Percentiles rank a stretch among this genome's conserved stretches.
These are phyloP conservation scores for Termitomyces sp. DNA, from an alignment of 768 basidiomycete species.

Conservation along the genomic window DNA sequence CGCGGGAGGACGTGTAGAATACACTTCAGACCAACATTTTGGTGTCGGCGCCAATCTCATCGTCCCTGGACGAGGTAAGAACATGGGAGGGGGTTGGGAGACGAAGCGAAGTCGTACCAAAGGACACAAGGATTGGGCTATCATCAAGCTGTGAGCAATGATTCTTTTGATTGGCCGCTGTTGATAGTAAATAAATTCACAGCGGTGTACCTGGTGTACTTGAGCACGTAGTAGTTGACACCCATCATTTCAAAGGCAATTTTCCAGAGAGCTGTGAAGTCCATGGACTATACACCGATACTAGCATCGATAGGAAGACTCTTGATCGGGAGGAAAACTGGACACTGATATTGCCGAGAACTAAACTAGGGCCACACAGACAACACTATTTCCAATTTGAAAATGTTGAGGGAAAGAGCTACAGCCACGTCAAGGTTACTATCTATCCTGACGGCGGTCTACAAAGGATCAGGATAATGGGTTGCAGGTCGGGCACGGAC, in stretches of 20 bases:
- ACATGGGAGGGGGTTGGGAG: constrained; percentile 99
- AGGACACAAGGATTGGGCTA: constrained; percentile 87
- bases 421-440: constrained; percentile 82
- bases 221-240: constrained; percentile 85
- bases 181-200: neutral
- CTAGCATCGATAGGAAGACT: constrained; percentile 31
- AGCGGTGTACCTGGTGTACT: constrained; percentile 75
- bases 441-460: constrained; percentile 95
- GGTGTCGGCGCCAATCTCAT: constrained; percentile 89
- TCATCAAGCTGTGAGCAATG: constrained; percentile 75
- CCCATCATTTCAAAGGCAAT: constrained; percentile 93
- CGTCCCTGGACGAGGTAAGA: constrained; percentile 84
- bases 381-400: constrained; percentile 87
- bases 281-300: constrained; percentile 45
- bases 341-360: constrained; percentile 68
- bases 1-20: constrained; percentile 79
- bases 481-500: constrained; percentile 36
- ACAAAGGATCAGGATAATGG: constrained; percentile 85
- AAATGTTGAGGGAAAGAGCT: constrained; percentile 48
- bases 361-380: constrained; percentile 82
- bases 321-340: constrained; percentile 47
- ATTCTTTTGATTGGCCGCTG: neutral
- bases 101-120: constrained; percentile 80
- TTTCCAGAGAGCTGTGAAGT: constrained; percentile 87
- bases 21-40: constrained; percentile 92